Conservation (phyloP, 176 grass and related monocot genomes). For the Urochloa ruziziensis region DNA sequence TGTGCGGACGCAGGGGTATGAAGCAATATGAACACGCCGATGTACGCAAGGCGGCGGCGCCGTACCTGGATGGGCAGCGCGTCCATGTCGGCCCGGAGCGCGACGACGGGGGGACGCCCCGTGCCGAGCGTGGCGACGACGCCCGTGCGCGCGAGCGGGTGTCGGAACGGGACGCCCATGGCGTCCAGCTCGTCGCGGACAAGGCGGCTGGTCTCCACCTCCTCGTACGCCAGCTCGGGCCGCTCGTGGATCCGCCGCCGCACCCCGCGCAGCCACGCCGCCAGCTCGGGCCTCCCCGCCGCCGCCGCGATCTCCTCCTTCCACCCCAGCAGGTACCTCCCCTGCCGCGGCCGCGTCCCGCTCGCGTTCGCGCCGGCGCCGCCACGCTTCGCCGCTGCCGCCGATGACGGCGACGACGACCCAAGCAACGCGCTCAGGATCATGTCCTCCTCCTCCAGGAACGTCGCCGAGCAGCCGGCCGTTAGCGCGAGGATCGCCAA, state of each 20-base stretch:
- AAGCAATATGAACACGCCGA: neutral
- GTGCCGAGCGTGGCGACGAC: slow-evolving; percentile 80
- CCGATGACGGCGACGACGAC: neutral
- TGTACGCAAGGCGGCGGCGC: neutral
- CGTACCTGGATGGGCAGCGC: slow-evolving; percentile 88
- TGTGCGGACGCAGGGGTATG: no score
- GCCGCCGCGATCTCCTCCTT: slow-evolving; percentile 62
- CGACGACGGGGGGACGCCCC: slow-evolving; percentile 65
- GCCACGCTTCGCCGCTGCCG: neutral
- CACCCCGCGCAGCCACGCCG: slow-evolving; percentile 55
- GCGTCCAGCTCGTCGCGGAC: slow-evolving; percentile 58
- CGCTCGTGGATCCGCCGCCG: slow-evolving; percentile 81
- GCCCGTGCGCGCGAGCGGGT: slow-evolving; percentile 82
- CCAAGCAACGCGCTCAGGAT: slow-evolving; percentile 4
- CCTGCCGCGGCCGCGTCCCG: neutral
- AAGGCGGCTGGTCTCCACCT: slow-evolving; percentile 84
- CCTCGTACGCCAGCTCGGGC: slow-evolving; percentile 95
- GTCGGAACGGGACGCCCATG: slow-evolving; percentile 56
- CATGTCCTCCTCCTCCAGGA: slow-evolving; percentile 27
- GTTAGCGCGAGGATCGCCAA: neutral
- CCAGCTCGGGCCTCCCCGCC: slow-evolving; percentile 49
- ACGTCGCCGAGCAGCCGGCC: neutral
- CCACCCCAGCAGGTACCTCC: slow-evolving; percentile 31
- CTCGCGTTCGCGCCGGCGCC: slow-evolving; percentile 32
- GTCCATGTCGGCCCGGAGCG: slow-evolving; percentile 93